Evolutionary conservation across 208 protist species (phyloP), one percentile per base, ranked within the genome.

Genomic region (Phytomonas francai): DNA sequence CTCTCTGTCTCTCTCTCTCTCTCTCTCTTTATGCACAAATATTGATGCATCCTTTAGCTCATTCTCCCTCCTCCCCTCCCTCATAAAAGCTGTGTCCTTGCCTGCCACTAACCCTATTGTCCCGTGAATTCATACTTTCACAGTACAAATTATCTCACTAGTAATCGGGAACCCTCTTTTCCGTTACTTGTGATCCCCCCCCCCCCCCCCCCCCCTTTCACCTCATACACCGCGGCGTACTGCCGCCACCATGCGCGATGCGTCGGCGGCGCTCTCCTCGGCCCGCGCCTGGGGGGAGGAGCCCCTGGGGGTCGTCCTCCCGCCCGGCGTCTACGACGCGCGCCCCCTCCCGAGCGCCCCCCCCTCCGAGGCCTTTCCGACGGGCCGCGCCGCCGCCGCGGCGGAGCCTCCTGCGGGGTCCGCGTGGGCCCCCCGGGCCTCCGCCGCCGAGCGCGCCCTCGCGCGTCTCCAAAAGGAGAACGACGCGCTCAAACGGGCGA

Each of bases 401-500:
- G n/a, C n/a, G n/a, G n/a, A n/a, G n/a, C n/a, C n/a, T 54, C 16
- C 16, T 22, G 0, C 22, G 11, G 22, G 45, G 2, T n/a, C n/a
- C n/a, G n/a, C n/a, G n/a, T n/a, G n/a, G n/a, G n/a, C n/a, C 33
- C 64, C 75, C 16, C 78, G 82, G 36, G 68, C 71, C 8, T 65
- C 72, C 8, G 77, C 77, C 12, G 83, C 78, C 0, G 84, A 91
- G 71, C 63, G 74, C 6, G 80, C 78, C 3, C 70, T 91, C 63
- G 62, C 63, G 0, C 62, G 65, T 25, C 76, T 88, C 29, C 82
- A 83, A 51, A 28, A 33, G 12, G 83, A 91, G 66, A 84, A 87
- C 60, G 80, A 92, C 59, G 70, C 51, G 30, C 70, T 90, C 30
- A 80, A 83, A 64, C 66, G 69, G 0, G 62, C 31, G 0, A 67